Evolutionary conservation across 345 rosid genomes (phyloP), one percentile per base, ranked within the genome.

Genomic region (Moringa oleifera): DNA sequence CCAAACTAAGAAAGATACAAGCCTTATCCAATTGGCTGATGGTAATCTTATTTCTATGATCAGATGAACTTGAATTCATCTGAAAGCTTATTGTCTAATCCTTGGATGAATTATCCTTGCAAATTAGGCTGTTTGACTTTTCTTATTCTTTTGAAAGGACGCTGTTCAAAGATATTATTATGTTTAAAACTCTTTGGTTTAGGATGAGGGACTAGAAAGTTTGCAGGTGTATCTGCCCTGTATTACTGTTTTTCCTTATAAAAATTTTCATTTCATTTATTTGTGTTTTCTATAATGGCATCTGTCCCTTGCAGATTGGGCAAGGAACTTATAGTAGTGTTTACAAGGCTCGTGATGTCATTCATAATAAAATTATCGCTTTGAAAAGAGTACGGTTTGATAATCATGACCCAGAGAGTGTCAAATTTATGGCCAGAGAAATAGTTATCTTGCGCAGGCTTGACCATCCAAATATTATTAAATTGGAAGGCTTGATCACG

Each of bases 251-350:
- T 33, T 33, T 11, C 37, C 5, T 33, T 33, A 33, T 11, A 4
- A 11, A n/a, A 11, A 11, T 41, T 41, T 41, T 7, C 17, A 11
- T 41, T 41, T 41, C 13, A 7, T 41, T 41, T 41, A 15, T 41
- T 15, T 41, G 17, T 3, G 47, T 15, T 41, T 41, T 16, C 6
- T 41, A 7, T 41, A 41, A 41, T 41, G 13, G 47, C 17, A 9
- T 65, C 50, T 66, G 52, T 17, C 57, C 62, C 63, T 71, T 82
- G 85, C 83, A 90, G 99, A 94, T 94, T 82, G 99, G 99, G 7
- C 96, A 94, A 80, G 99, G 96, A 76, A 94, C 97, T 20, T 90
- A 90, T 60, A 94, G 97, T 62, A 88, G 80, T 63, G 99, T 94
- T 45, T 94, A 88, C 80, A 86, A 71, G 76, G 96, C 97, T 18